phyloP scores from a whole-genome alignment of 208 protist genomes.

The Herpetomonas muscarum region DNA sequence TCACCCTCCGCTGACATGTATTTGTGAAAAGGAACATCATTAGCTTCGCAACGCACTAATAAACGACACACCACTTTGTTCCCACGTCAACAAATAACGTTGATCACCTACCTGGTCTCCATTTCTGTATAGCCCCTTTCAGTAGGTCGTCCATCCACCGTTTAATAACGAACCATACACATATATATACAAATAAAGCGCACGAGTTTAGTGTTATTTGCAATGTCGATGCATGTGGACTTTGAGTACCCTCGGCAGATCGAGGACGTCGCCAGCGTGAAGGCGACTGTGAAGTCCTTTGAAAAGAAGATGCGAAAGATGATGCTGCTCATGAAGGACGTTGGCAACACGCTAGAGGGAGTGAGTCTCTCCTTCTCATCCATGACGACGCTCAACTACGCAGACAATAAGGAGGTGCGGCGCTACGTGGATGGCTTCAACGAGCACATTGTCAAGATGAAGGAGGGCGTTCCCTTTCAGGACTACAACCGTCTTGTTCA shows the following conservation, averaged over 20 bases:
- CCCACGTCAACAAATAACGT: too few species aligned
- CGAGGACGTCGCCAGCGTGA: constrained; percentile 26
- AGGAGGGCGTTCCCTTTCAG: constrained; percentile 40
- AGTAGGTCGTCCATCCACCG: too few species aligned
- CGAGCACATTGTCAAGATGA: constrained; percentile 32
- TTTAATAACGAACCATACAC: too few species aligned
- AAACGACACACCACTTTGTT: too few species aligned
- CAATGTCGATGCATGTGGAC: constrained; percentile 41
- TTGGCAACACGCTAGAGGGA: constrained; percentile 36
- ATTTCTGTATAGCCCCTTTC: too few species aligned
- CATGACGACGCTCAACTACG: constrained; percentile 46
- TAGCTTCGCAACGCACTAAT: too few species aligned
- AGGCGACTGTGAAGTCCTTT: constrained; percentile 30
- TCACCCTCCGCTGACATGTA: too few species aligned
- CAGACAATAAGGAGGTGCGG: constrained; percentile 18
- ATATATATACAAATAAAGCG: too few species aligned
- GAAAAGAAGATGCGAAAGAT: constrained; percentile 37
- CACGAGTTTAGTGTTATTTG: too few species aligned
- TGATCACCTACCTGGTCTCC: too few species aligned
- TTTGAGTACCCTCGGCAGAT: constrained; percentile 26
- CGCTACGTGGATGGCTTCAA: constrained; percentile 32
- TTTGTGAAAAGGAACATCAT: too few species aligned
- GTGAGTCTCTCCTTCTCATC: constrained; percentile 42
- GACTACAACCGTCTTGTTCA: constrained; percentile 54
- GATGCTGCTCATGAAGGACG: constrained; percentile 60